These are phyloP conservation scores for Neofusicoccum parvum DNA, from an alignment of 2,329 filamentous ascomycete genomes.

Conservation along the genomic window DNA sequence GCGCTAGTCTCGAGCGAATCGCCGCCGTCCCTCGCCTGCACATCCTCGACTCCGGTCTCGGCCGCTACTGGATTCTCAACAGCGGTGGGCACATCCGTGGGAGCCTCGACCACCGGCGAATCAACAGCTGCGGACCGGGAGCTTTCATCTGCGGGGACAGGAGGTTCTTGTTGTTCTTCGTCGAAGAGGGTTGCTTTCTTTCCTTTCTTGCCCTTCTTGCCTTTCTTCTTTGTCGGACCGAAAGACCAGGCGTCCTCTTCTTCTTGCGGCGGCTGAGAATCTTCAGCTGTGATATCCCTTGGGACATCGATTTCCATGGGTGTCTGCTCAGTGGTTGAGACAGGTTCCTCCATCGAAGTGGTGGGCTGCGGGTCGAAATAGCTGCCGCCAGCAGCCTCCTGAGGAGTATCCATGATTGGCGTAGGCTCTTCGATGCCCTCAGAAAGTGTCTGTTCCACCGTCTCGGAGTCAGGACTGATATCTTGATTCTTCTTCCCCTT, in stretches of 20 bases:
- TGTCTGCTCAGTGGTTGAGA: not conserved
- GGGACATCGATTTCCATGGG: not conserved
- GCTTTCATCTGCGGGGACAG: slow-evolving; percentile 22
- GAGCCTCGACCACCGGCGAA: slow-evolving; percentile 37
- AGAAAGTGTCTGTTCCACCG: not conserved
- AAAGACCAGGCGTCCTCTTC: not conserved
- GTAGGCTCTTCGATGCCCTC: not conserved
- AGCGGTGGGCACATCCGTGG: slow-evolving; percentile 25
- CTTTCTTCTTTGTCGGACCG: not conserved
- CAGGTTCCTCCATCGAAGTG: not conserved
- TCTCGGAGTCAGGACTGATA: not conserved
- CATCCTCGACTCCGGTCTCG: slow-evolving; percentile 17
- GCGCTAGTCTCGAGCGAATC: not conserved
- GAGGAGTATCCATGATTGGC: not conserved
- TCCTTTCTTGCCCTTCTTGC: slow-evolving; percentile 34
- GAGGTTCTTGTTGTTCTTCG: not conserved
- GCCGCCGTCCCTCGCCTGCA: not conserved
- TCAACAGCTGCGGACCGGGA: slow-evolving; percentile 27
- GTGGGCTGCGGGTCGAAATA: not conserved
- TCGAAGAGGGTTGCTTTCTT: slow-evolving; percentile 19
- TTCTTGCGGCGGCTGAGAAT: not conserved
- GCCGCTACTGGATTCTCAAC: slow-evolving; percentile 34
- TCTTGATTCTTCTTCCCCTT: slow-evolving; percentile 31
- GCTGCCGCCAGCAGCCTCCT: not conserved
- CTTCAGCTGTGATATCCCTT: not conserved